Evolutionary conservation across 352 stramenopile genomes (phyloP).

Genomic region (Pythium dissimile): DNA sequence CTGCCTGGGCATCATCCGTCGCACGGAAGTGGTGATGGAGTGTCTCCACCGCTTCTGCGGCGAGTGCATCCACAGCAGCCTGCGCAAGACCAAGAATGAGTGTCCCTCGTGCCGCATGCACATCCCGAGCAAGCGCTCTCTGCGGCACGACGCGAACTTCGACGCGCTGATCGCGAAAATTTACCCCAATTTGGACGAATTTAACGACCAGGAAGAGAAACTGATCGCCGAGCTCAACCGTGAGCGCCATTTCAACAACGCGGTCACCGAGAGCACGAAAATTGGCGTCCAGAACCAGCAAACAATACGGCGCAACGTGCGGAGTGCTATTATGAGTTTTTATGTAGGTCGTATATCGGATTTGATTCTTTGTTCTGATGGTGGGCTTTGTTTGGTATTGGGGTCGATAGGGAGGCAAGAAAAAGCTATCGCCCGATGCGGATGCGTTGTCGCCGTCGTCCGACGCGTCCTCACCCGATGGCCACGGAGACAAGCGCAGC

Average conservation of each 20-base stretch:
- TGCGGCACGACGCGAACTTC: constrained; percentile 83
- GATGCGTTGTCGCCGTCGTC: constrained; percentile 21
- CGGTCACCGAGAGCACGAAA: constrained; percentile 68
- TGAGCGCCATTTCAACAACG: constrained; percentile 80
- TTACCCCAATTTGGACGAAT: constrained; percentile 78
- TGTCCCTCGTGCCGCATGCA: constrained; percentile 89
- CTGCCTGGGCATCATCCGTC: constrained; percentile 81
- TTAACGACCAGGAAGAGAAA: constrained; percentile 75
- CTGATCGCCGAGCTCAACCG: constrained; percentile 81
- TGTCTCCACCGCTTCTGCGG: constrained; percentile 91
- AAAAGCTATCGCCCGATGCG: constrained; percentile 22
- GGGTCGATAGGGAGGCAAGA: constrained; percentile 24
- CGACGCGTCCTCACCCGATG: constrained; percentile 3
- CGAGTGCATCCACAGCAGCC: constrained; percentile 87
- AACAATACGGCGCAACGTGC: constrained; percentile 50
- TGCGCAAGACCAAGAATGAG: constrained; percentile 83
- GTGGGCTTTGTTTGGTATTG: background rate
- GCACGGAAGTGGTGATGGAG: constrained; percentile 89
- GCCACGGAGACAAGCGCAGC: constrained; percentile 28
- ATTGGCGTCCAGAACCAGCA: constrained; percentile 69
- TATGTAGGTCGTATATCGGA: background rate
- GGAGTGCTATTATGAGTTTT: background rate
- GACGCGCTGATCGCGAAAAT: constrained; percentile 84
- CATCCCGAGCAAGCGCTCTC: constrained; percentile 83
- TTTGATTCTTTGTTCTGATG: background rate